Percentiles rank a stretch among this genome's conserved stretches.
Conservation (phyloP, 108 stramenopile species). For the Stephanodiscus triporus region DNA sequence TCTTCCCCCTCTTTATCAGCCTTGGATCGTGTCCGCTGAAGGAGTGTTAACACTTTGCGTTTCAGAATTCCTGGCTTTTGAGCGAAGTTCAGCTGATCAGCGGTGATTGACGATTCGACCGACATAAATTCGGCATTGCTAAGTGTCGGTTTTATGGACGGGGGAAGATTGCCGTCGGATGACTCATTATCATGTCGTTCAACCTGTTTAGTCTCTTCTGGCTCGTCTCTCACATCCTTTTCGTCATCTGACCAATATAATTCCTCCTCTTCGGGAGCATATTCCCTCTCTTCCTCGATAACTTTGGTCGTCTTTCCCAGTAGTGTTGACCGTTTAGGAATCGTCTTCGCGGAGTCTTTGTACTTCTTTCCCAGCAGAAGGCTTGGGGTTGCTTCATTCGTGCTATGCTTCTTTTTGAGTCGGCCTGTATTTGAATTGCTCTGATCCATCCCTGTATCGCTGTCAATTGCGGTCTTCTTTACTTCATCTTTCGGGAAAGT, state of each 20-base stretch:
- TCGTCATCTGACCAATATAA: not conserved
- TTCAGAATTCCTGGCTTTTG: conserved; percentile 15
- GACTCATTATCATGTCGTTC: not conserved
- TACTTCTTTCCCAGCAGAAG: not conserved
- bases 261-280: conserved; percentile 14
- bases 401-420: not conserved
- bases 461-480: not conserved
- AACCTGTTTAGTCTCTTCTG: not conserved
- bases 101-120: conserved; percentile 42
- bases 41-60: conserved; percentile 24
- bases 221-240: not conserved
- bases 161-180: not conserved
- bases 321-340: conserved; percentile 10
- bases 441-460: not conserved
- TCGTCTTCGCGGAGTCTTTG: conserved; percentile 16
- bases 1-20: conserved; percentile 3
- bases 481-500: not conserved
- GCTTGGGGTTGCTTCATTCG: not conserved
- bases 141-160: conserved; percentile 34
- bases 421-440: not conserved
- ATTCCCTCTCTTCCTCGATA: conserved; percentile 37
- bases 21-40: not conserved
- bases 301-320: conserved; percentile 29
- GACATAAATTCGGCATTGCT: conserved; percentile 33
- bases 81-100: conserved; percentile 18